A percentile compares a stretch with the other conserved stretches of the same genome.
phyloP scores from a whole-genome alignment of 2,329 filamentous ascomycete genomes.

The Verticillium albo-atrum region DNA sequence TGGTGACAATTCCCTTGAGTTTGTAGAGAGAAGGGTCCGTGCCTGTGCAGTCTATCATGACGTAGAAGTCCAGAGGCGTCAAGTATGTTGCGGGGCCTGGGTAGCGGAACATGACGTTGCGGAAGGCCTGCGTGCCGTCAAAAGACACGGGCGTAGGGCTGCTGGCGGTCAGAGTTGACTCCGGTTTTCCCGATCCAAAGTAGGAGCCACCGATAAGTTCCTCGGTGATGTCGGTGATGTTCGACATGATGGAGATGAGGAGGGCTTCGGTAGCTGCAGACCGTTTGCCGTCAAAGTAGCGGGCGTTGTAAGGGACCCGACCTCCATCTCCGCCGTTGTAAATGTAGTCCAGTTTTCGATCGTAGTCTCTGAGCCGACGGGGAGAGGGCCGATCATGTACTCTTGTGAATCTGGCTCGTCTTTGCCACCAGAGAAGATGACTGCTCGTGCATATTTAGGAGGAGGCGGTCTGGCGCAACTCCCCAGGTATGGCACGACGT shows the following conservation, averaged over 20 bases:
- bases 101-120: conserved; percentile 36
- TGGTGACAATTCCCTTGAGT: conserved; percentile 37
- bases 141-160: conserved; percentile 30
- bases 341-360: conserved; percentile 33
- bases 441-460: conserved; percentile 37
- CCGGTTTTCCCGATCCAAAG: conserved; percentile 22
- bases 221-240: conserved; percentile 39
- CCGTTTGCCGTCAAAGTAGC: conserved; percentile 26
- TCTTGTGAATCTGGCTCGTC: conserved; percentile 38
- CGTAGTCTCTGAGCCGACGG: conserved; percentile 30
- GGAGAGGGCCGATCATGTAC: conserved; percentile 45
- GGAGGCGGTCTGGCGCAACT: conserved; percentile 24
- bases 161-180: conserved; percentile 25
- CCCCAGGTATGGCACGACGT: conserved; percentile 38
- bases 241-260: conserved; percentile 32
- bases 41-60: conserved; percentile 36
- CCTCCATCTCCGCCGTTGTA: conserved; percentile 37
- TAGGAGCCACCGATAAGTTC: conserved; percentile 30
- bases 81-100: conserved; percentile 33
- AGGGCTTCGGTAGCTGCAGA: conserved; percentile 26
- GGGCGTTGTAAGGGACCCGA: conserved; percentile 27
- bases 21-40: conserved; percentile 36
- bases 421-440: conserved; percentile 40
- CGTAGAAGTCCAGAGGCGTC: conserved; percentile 39
- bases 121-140: conserved; percentile 33